Evolutionary conservation across 164 flowering plant species (phyloP).

Genomic region (Berberis vulgaris): DNA sequence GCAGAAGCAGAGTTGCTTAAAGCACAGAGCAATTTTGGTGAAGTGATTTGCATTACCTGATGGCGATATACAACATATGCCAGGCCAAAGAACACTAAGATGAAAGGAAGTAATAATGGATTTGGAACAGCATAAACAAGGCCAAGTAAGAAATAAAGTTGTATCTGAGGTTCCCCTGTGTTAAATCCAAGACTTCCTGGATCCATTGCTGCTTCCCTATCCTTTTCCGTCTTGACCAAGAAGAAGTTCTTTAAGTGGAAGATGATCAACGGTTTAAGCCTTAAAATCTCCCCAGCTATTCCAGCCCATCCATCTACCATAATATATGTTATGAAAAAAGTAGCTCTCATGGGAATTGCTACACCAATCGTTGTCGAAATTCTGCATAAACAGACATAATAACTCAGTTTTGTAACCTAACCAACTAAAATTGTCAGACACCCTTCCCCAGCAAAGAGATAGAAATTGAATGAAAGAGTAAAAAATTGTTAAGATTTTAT

Average conservation of each 20-base stretch:
- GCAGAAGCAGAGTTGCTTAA: too few species aligned
- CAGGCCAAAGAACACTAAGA: conserved; percentile 66
- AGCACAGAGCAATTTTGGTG: too few species aligned
- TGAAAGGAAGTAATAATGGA: conserved; percentile 79
- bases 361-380: conserved; percentile 70
- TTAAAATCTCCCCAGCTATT: conserved; percentile 71
- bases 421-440: neutral
- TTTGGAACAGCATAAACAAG: conserved; percentile 82
- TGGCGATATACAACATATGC: conserved; percentile 82
- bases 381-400: conserved; percentile 28
- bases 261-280: conserved; percentile 62
- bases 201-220: conserved; percentile 89
- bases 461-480: neutral
- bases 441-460: neutral
- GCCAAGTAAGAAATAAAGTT: conserved; percentile 84
- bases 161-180: conserved; percentile 80
- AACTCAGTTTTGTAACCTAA: neutral
- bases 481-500: too few species aligned
- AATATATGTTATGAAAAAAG: conserved; percentile 84
- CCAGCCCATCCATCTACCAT: conserved; percentile 99
- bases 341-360: conserved; percentile 91
- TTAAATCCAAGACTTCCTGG: conserved; percentile 78
- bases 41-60: conserved; percentile 44
- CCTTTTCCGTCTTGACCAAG: conserved; percentile 80
- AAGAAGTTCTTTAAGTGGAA: conserved; percentile 72